phyloP scores from a whole-genome alignment of 192 early-diverging fungal genomes.

The Haplosporangium gracile region DNA sequence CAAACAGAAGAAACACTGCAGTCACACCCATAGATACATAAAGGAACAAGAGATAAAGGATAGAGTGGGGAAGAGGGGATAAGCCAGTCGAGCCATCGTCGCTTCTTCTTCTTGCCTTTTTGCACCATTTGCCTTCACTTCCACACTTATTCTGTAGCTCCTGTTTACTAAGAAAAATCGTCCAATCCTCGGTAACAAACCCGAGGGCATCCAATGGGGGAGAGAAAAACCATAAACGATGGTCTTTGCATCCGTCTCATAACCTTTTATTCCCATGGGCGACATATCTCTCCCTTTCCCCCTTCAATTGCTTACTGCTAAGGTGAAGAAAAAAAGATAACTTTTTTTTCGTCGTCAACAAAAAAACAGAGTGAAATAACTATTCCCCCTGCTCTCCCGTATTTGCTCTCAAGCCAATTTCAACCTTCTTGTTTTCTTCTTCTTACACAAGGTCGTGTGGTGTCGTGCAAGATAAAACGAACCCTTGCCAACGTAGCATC shows the following conservation, averaged over 20 bases:
- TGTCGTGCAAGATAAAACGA: neutral
- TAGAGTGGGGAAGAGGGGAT: neutral
- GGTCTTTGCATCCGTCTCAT: no score
- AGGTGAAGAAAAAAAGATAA: neutral
- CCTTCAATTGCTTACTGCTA: no score
- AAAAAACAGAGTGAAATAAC: neutral
- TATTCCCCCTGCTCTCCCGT: neutral
- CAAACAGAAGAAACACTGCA: neutral
- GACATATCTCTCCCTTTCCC: no score
- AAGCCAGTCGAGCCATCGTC: neutral
- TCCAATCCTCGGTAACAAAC: neutral
- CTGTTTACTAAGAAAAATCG: neutral
- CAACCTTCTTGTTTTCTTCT: neutral
- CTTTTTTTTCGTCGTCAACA: no score
- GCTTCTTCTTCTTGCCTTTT: neutral
- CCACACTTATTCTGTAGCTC: neutral
- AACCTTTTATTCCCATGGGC: no score
- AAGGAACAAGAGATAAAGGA: neutral
- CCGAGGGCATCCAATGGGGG: neutral
- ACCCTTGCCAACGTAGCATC: neutral
- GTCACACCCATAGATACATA: neutral
- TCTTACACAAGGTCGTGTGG: constrained; percentile 1
- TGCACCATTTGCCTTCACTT: neutral
- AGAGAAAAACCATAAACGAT: no score
- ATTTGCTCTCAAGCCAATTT: neutral